These are phyloP conservation scores for Syzygium aromaticum DNA, from an alignment of 345 rosid genomes.

Conservation along the genomic window DNA sequence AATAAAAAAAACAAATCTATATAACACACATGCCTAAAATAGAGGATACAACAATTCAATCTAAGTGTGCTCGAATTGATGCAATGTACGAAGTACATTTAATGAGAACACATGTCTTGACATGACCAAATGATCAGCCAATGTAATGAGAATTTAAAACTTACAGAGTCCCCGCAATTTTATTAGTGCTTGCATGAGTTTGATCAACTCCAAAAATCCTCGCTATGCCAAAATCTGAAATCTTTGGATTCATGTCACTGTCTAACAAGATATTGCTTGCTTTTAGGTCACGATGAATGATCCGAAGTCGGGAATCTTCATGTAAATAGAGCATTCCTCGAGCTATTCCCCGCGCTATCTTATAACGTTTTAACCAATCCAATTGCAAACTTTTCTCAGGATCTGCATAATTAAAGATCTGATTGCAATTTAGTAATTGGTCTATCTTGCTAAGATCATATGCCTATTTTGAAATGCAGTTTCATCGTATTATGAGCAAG, in stretches of 20 bases:
- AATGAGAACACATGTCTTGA: neutral
- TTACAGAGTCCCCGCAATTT: slow-evolving; percentile 12
- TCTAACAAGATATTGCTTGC: slow-evolving; percentile 11
- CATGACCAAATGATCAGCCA: neutral
- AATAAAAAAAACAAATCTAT: neutral
- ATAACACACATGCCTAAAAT: neutral
- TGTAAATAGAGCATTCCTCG: slow-evolving; percentile 13
- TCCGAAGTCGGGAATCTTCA: slow-evolving; percentile 5
- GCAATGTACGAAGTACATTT: neutral
- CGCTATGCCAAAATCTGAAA: slow-evolving; percentile 18
- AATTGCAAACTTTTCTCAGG: neutral
- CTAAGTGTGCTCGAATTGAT: neutral
- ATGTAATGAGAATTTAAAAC: neutral
- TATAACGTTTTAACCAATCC: slow-evolving; percentile 10
- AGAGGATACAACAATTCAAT: neutral
- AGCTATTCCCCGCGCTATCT: slow-evolving; percentile 10
- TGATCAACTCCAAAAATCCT: slow-evolving; percentile 5
- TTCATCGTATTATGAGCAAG: neutral
- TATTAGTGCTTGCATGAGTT: slow-evolving; percentile 1
- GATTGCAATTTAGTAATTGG: neutral
- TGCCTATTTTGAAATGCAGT: neutral
- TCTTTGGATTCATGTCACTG: slow-evolving; percentile 13
- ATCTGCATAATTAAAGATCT: neutral
- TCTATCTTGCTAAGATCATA: neutral
- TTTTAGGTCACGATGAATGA: slow-evolving; percentile 17